A percentile compares a stretch with the other conserved stretches of the same genome.
Conservation (phyloP, 106 monocot species). For the Cymbidium sinense region DNA sequence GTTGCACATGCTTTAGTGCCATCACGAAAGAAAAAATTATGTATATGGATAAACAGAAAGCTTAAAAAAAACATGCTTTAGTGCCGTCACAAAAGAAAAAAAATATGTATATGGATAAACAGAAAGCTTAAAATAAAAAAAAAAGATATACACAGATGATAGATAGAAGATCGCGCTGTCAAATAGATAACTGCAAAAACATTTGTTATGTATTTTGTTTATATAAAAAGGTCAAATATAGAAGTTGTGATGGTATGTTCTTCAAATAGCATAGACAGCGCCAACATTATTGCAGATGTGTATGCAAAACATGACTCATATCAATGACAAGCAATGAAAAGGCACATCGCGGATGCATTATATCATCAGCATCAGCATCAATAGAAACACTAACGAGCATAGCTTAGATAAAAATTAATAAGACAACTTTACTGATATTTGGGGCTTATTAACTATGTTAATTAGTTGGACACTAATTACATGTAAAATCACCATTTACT, state of each 20-base stretch:
- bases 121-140: too few species aligned
- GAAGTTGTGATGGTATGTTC: background rate
- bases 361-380: background rate
- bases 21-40: background rate
- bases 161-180: background rate
- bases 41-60: background rate
- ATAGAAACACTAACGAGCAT: too few species aligned
- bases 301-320: background rate
- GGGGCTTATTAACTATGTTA: too few species aligned
- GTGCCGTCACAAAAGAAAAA: background rate
- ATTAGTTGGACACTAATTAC: too few species aligned
- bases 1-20: too few species aligned
- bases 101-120: too few species aligned
- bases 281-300: background rate
- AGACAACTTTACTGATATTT: too few species aligned
- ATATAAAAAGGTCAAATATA: background rate
- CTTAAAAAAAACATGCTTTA: background rate
- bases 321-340: background rate
- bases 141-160: background rate
- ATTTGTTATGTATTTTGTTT: too few species aligned
- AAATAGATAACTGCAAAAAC: background rate
- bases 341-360: background rate
- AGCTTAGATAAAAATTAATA: too few species aligned
- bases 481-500: too few species aligned
- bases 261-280: background rate